These are phyloP conservation scores for Acanthamoeba healyi DNA, from an alignment of 208 protist species.

Conservation along the genomic window DNA sequence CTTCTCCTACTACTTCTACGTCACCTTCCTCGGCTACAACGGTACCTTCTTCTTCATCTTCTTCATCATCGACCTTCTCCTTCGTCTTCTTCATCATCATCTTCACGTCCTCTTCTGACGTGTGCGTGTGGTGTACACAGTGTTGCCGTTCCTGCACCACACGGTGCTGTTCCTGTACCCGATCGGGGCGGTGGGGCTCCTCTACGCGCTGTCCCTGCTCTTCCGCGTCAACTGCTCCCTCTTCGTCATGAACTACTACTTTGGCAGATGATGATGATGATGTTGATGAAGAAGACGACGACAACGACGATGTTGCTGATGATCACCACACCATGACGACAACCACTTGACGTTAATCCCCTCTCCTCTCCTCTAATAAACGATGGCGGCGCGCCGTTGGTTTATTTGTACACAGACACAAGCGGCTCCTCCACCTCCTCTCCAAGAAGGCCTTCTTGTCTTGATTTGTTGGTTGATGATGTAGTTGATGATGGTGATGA, in stretches of 20 bases:
- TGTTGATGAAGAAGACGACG: too few relatives aligned
- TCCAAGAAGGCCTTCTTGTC: background rate
- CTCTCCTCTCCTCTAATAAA: too few relatives aligned
- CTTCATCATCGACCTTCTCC: background rate
- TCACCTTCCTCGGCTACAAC: slow-evolving; percentile 91
- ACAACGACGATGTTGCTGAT: too few relatives aligned
- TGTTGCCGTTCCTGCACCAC: slow-evolving; percentile 39
- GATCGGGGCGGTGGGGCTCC: slow-evolving; percentile 13
- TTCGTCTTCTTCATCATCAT: background rate
- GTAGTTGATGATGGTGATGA: background rate
- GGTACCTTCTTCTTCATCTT: slow-evolving; percentile 75
- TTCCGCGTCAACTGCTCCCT: slow-evolving; percentile 22
- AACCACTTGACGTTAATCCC: too few relatives aligned
- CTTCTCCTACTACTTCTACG: slow-evolving; percentile 90
- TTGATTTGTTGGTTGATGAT: too few relatives aligned
- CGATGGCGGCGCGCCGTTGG: background rate
- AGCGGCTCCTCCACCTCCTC: background rate
- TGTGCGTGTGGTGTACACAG: background rate
- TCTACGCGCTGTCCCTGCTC: slow-evolving; percentile 22
- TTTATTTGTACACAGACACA: background rate
- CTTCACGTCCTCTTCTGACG: too few relatives aligned
- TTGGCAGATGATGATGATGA: background rate
- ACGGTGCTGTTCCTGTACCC: slow-evolving; percentile 47
- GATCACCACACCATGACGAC: too few relatives aligned
- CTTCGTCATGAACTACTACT: slow-evolving; percentile 64